Evolutionary conservation across 345 rosid genomes (phyloP).

Genomic region (Eucalyptus erythrocorys): DNA sequence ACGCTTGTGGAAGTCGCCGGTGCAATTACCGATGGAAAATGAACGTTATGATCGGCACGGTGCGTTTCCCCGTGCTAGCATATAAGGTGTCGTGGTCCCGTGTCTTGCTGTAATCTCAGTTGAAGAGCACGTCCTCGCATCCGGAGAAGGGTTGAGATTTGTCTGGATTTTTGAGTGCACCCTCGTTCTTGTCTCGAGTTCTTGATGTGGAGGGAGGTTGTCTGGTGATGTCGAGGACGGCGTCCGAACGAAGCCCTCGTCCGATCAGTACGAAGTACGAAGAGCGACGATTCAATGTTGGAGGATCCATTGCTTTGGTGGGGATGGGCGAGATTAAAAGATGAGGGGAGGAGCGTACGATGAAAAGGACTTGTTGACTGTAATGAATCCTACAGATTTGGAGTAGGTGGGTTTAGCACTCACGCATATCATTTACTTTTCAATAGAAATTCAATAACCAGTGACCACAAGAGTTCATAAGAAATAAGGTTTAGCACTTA

Average conservation of each 20-base stretch:
- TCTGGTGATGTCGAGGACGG: not conserved
- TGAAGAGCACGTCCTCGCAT: not conserved
- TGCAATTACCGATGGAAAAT: not conserved
- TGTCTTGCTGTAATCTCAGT: not conserved
- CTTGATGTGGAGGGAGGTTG: not conserved
- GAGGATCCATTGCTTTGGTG: not conserved
- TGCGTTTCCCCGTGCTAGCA: not conserved
- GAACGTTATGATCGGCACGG: not conserved
- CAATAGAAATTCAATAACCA: not conserved
- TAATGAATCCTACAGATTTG: not conserved
- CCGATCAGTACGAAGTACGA: not conserved
- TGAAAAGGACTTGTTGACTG: not conserved
- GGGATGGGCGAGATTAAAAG: not conserved
- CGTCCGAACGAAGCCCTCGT: not conserved
- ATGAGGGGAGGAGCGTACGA: not conserved
- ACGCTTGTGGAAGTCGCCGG: not conserved
- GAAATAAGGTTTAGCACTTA: not conserved
- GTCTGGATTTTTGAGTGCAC: not conserved
- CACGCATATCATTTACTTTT: not conserved
- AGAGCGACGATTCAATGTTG: not conserved
- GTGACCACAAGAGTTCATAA: not conserved
- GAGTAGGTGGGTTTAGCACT: not conserved
- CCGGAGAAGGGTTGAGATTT: not conserved
- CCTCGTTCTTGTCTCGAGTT: not conserved
- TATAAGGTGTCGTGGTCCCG: not conserved